Conservation (phyloP, 1,284 basidiomycete species). For the Thelephora terrestris region DNA sequence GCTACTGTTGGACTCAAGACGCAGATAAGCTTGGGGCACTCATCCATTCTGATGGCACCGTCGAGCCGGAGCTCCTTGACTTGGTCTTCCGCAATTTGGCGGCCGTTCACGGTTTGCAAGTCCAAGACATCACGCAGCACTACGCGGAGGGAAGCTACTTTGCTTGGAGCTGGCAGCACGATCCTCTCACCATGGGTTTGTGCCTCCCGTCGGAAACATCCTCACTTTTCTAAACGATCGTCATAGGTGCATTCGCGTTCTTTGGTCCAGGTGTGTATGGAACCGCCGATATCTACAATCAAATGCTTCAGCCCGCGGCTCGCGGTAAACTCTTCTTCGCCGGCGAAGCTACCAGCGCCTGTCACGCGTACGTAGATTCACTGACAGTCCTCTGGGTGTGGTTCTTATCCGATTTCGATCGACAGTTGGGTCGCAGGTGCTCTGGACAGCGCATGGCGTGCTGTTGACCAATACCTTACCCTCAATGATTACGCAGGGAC, state of each 20-base stretch:
- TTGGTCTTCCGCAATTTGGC: slow-evolving; percentile 2
- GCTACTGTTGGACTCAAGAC: slow-evolving; percentile 9
- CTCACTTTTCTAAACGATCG: not conserved
- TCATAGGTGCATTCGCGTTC: not conserved
- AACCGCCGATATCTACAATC: not conserved
- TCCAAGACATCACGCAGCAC: not conserved
- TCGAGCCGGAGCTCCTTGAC: not conserved
- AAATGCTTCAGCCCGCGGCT: not conserved
- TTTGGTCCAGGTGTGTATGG: not conserved
- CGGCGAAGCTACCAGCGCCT: not conserved
- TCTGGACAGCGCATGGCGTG: slow-evolving; percentile 1
- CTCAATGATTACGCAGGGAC: not conserved
- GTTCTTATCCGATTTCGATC: not conserved
- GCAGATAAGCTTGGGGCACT: slow-evolving; percentile 6
- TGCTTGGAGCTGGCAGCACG: not conserved
- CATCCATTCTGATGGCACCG: slow-evolving; percentile 6
- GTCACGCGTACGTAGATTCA: not conserved
- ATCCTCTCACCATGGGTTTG: not conserved
- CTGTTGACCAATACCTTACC: not conserved
- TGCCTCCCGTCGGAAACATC: not conserved
- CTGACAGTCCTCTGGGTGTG: not conserved
- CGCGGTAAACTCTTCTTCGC: not conserved
- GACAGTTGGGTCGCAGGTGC: slow-evolving; percentile 1
- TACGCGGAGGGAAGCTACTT: not conserved
- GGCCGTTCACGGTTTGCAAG: not conserved